These are phyloP conservation scores for Dioscorea alata DNA, from an alignment of 106 monocot species.

Conservation along the genomic window DNA sequence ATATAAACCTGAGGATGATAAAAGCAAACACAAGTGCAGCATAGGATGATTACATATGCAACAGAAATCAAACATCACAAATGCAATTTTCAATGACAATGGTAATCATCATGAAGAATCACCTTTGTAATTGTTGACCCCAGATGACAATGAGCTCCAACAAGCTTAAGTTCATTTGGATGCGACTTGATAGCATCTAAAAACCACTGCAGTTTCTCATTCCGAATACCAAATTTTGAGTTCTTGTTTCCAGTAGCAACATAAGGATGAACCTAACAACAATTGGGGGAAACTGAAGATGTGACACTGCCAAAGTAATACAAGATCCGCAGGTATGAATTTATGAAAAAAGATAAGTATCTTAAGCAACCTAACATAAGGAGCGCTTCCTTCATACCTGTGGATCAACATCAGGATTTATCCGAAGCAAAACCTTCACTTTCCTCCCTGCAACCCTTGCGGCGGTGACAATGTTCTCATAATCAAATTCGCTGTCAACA, in stretches of 20 bases:
- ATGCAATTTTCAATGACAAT: not conserved
- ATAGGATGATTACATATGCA: too few relatives aligned
- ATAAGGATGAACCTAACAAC: slow-evolving; percentile 80
- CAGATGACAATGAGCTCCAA: slow-evolving; percentile 93
- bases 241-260: slow-evolving; percentile 99
- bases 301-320: too few relatives aligned
- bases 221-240: slow-evolving; percentile 96
- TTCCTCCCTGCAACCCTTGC: slow-evolving; percentile 73
- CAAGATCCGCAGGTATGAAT: too few relatives aligned
- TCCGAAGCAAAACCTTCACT: slow-evolving; percentile 85
- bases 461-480: slow-evolving; percentile 82
- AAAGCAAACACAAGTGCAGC: too few relatives aligned
- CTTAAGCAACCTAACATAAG: too few relatives aligned
- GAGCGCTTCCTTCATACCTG: slow-evolving; percentile 39
- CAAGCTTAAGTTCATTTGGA: slow-evolving; percentile 77
- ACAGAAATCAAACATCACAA: slow-evolving; percentile 2
- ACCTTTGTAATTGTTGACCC: slow-evolving; percentile 98
- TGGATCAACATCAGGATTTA: slow-evolving; percentile 99
- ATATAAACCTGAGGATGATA: too few relatives aligned
- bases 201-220: slow-evolving; percentile 97
- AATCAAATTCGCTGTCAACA: slow-evolving; percentile 95
- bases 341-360: not conserved
- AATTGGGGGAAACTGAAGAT: not conserved
- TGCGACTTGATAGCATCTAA: slow-evolving; percentile 72
- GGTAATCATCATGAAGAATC: not conserved